These are phyloP conservation scores for Leccinum barrowsii DNA, from an alignment of 768 basidiomycete genomes.

Conservation along the genomic window DNA sequence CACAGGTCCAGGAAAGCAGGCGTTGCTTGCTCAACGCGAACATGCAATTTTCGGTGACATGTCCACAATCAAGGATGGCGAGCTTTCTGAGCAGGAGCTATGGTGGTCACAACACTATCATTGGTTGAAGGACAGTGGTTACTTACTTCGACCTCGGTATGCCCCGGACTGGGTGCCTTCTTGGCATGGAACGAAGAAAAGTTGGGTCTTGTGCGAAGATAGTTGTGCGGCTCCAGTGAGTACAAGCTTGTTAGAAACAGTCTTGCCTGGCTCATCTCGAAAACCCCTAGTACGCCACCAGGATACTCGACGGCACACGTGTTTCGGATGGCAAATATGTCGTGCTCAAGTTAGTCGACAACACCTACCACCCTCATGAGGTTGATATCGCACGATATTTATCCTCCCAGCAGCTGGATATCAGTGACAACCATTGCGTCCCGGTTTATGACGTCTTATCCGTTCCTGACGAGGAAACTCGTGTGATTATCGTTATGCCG, in stretches of 20 bases:
- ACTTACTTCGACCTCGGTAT: slow-evolving; percentile 19
- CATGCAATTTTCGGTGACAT: not conserved
- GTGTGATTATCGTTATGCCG: slow-evolving; percentile 33
- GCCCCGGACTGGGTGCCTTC: slow-evolving; percentile 20
- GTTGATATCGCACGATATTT: slow-evolving; percentile 27
- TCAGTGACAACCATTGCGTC: slow-evolving; percentile 33
- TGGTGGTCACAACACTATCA: slow-evolving; percentile 14
- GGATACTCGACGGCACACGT: slow-evolving; percentile 30
- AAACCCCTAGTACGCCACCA: not conserved
- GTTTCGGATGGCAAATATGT: slow-evolving; percentile 27
- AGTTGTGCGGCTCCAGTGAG: slow-evolving; percentile 1
- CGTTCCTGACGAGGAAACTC: slow-evolving; percentile 7
- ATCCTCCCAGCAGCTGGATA: not conserved
- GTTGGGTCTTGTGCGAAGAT: slow-evolving; percentile 3
- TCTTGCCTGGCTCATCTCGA: slow-evolving; percentile 12
- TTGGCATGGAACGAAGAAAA: slow-evolving; percentile 10
- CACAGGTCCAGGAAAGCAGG: not conserved
- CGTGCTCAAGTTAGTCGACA: slow-evolving; percentile 27
- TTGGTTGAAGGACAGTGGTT: slow-evolving; percentile 17
- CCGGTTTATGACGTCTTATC: slow-evolving; percentile 26
- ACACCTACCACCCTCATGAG: slow-evolving; percentile 24
- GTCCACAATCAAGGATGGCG: not conserved
- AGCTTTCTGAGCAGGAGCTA: slow-evolving; percentile 4
- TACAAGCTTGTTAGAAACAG: not conserved
- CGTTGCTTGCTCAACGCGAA: not conserved